phyloP scores from a whole-genome alignment of 2,329 filamentous ascomycete species.

The Fusarium lyarnte region DNA sequence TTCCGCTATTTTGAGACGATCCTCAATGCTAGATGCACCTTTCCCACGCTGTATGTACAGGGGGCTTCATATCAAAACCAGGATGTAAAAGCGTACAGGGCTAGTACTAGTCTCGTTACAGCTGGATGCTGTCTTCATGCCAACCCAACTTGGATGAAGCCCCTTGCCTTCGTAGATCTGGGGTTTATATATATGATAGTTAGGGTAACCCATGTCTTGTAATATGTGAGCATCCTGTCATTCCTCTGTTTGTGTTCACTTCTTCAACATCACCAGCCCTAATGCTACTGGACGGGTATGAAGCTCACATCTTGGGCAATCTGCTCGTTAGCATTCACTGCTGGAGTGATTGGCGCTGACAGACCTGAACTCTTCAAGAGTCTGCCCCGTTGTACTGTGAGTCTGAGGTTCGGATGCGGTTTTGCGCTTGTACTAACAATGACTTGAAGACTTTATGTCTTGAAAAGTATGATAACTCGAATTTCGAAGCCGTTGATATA shows the following conservation, averaged over 20 bases:
- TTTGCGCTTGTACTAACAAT: neutral
- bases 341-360: slow-evolving; percentile 20
- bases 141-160: slow-evolving; percentile 5
- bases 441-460: slow-evolving; percentile 12
- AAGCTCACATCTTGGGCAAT: slow-evolving; percentile 32
- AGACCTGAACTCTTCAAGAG: slow-evolving; percentile 18
- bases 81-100: slow-evolving; percentile 8
- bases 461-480: neutral
- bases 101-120: slow-evolving; percentile 25
- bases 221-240: neutral
- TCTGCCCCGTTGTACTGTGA: slow-evolving; percentile 22
- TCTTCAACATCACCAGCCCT: slow-evolving; percentile 2
- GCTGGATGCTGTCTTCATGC: slow-evolving; percentile 14
- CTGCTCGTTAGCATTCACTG: slow-evolving; percentile 22
- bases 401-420: neutral
- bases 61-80: slow-evolving; percentile 12
- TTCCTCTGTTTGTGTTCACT: neutral
- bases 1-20: slow-evolving; percentile 13
- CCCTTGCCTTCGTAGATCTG: slow-evolving; percentile 19
- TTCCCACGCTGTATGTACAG: slow-evolving; percentile 11
- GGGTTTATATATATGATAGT: slow-evolving; percentile 11
- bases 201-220: neutral
- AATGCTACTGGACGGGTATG: slow-evolving; percentile 34
- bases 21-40: slow-evolving; percentile 20
- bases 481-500: slow-evolving; percentile 12